Base-by-base conservation (phyloP, 2,329 filamentous ascomycete genomes). In the Sordariomycetes sp. region DNA sequence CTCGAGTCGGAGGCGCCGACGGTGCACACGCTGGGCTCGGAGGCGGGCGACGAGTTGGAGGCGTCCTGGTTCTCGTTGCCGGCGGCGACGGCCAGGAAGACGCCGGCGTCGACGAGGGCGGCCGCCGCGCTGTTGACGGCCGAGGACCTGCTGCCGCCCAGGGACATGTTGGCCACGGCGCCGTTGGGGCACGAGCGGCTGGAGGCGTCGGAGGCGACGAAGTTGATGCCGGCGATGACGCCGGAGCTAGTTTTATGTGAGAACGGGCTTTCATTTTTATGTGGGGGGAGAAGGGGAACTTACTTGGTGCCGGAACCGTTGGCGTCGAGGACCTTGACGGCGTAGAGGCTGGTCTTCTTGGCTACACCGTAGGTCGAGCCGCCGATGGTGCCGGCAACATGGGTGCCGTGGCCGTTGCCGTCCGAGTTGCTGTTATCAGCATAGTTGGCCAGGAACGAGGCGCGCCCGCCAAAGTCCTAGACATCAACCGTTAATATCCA, bases 111-210 rank as follows among this genome's bases (percentile, higher is more conserved):
- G 64, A 74, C 74, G 55, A 79, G 76, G 32, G 68, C 70, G 43
- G 74, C 70, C 20, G 82, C 72, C 51, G 79, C 78, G 37, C 64
- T 66, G 72, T 82, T 82, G 64, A 81, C 70, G 51, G 79, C 70
- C 0, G 69, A 61, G 0, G 76, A 78, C 59, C 65, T 67, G 35
- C 65, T 59, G 2, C 77, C 78, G 14, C 79, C 79, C 1, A 85
- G 73, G 25, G 78, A 82, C 77, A 85, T 77, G 70, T 75, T 80
- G 60, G 81, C 73, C 20, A 82, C 79, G 16, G 78, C 68, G n/a
- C 72, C 72, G 25, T 59, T 64, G 43, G 69, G 65, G 24, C 76
- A 75, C 51, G 67, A 67, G n/a, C 72, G 72, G 53, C 67, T 70
- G 35, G 60, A 62, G 50, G 69, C 64, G 60, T 76, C 76, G 66